Base-by-base conservation (phyloP, 2,329 filamentous ascomycete genomes). In the Fusarium sp. region DNA sequence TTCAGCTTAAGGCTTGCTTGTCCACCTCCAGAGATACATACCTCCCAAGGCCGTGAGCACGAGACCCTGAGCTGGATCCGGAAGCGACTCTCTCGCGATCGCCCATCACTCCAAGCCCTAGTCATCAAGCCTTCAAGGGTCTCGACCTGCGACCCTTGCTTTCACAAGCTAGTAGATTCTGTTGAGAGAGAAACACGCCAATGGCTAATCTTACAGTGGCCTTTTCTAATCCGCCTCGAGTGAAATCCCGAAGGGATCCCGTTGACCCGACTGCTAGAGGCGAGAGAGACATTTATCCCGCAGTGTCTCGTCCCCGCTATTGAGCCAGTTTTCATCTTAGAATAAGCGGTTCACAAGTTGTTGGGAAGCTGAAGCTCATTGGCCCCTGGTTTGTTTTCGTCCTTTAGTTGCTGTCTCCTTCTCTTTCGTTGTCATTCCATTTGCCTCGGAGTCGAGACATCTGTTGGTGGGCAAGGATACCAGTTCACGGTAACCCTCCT, bases 201-300 rank as follows among this genome's bases (percentile, higher is more conserved):
- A 70, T 75, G 18, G 29, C 38, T 50, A 61, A 22, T 35, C 47
- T 54, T 35, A 16, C 54, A 47, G 62, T 64, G 69, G 60, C 56
- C 24, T 73, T 67, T 70, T 62, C 14, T 7, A 16, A 31, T 62
- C 66, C 62, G 59, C 42, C 35, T 60, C 52, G 50, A 16, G 14
- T 20, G 62, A 62, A 62, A 59, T 47, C 6, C 72, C 68, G 72
- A 74, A 42, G 58, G 69, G 64, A 62, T 45, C 31, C 69, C 60
- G 56, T 60, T 54, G 42, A 62, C 34, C 59, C 57, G 40, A 58
- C 35, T 64, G 47, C 38, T 11, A 52, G 42, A 59, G 47, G 45
- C 24, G 37, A 35, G 24, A 31, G 47, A 54, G 52, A 62, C 31
- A 62, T 74, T 74, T 74, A 74, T 74, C 72, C 72, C 72, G 71